phyloP scores from a whole-genome alignment of 2,329 filamentous ascomycete species.

The Trichoderma pleuroti region DNA sequence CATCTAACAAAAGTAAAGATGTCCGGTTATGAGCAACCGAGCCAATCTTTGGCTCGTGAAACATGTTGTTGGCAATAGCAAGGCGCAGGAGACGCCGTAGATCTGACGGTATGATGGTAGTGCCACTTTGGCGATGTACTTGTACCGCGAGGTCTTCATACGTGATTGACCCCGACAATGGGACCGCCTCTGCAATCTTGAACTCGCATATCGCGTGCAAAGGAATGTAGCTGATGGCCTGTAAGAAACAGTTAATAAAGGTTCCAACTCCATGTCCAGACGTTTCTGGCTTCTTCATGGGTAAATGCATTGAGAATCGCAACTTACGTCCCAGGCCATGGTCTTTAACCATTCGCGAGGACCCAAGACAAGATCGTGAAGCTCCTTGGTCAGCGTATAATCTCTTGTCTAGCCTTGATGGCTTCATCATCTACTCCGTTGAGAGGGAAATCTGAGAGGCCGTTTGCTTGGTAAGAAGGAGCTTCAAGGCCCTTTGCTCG shows the following conservation, averaged over 20 bases:
- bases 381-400: constrained; percentile 25
- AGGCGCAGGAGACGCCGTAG: constrained; percentile 38
- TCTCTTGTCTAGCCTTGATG: constrained; percentile 19
- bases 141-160: constrained; percentile 27
- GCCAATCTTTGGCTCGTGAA: constrained; percentile 37
- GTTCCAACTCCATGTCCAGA: neutral
- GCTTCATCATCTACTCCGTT: constrained; percentile 16
- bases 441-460: constrained; percentile 23
- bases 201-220: constrained; percentile 33
- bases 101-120: constrained; percentile 27
- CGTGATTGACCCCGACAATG: constrained; percentile 27
- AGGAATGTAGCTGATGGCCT: constrained; percentile 29
- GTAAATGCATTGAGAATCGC: neutral
- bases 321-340: constrained; percentile 30
- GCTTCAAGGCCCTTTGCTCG: constrained; percentile 22
- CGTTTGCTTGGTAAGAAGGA: constrained; percentile 22
- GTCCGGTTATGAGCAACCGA: constrained; percentile 39
- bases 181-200: constrained; percentile 31
- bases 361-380: constrained; percentile 24
- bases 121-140: constrained; percentile 24
- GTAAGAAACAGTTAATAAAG: neutral
- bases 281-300: neutral
- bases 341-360: constrained; percentile 26
- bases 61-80: constrained; percentile 39
- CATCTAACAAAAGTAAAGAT: constrained; percentile 32